phyloP scores from a whole-genome alignment of 495 filamentous ascomycete species.

The Hypomontagnella monticulosa region DNA sequence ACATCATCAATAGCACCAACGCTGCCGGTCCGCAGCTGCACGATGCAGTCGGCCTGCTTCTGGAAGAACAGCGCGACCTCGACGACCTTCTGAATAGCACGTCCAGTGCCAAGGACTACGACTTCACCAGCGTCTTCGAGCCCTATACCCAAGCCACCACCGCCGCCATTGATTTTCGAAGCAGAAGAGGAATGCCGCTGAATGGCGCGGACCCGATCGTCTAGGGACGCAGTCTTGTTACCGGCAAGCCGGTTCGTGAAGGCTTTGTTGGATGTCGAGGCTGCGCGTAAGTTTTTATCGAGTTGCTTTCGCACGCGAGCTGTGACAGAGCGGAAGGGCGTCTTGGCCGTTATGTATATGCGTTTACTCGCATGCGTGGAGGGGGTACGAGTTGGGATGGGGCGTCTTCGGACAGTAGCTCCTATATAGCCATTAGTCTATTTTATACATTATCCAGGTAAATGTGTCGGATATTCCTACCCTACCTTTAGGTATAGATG shows the following conservation, averaged over 20 bases:
- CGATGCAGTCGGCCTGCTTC: constrained; percentile 63
- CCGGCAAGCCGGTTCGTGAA: constrained; percentile 50
- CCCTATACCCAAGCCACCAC: constrained; percentile 26
- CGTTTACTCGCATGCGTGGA: constrained; percentile 51
- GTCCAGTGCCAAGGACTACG: constrained; percentile 78
- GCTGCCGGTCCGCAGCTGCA: constrained; percentile 70
- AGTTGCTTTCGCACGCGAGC: constrained; percentile 83
- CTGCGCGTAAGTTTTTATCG: constrained; percentile 67
- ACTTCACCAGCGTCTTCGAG: constrained; percentile 65
- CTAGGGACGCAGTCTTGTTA: constrained; percentile 49
- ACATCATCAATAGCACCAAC: constrained; percentile 79
- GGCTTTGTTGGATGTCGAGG: constrained; percentile 43
- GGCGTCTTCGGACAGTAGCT: constrained; percentile 72
- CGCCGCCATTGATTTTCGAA: constrained; percentile 16
- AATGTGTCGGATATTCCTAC: background rate
- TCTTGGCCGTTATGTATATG: constrained; percentile 79
- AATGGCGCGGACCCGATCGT: constrained; percentile 55
- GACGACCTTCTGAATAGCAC: constrained; percentile 78
- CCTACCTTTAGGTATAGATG: constrained; percentile 58
- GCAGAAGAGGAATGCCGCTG: constrained; percentile 40
- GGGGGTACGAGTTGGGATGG: constrained; percentile 62
- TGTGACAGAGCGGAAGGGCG: constrained; percentile 83
- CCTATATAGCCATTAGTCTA: constrained; percentile 74
- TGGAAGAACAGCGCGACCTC: constrained; percentile 71
- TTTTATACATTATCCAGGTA: constrained; percentile 50